Conservation (phyloP, 306 rosid genomes). For the Dryas alaskensis region DNA sequence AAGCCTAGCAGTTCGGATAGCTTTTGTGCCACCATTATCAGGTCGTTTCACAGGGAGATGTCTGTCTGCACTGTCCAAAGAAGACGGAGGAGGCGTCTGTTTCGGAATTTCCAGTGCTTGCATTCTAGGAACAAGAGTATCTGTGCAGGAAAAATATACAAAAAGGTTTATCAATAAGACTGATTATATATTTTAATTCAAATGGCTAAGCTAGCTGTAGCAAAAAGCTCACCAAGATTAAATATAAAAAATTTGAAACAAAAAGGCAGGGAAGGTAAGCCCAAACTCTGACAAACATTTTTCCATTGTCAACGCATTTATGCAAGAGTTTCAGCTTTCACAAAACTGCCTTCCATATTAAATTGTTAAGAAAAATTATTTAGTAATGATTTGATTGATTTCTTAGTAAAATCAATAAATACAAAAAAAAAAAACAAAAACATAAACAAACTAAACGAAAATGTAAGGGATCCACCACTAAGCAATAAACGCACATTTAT, state of each 20-base stretch:
- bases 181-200: not conserved
- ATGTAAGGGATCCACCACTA: not conserved
- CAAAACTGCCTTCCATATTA: not conserved
- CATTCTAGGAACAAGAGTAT: conserved; percentile 23
- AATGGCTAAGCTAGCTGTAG: not conserved
- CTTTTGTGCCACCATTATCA: conserved; percentile 48
- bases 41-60: conserved; percentile 51
- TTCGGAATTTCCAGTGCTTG: conserved; percentile 25
- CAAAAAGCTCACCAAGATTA: not conserved
- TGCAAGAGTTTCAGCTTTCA: not conserved
- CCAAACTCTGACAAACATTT: too few species aligned
- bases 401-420: not conserved
- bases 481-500: not conserved
- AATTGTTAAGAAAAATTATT: not conserved
- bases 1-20: conserved; percentile 33
- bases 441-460: not conserved
- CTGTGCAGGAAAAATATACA: conserved; percentile 10
- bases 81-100: conserved; percentile 2
- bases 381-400: not conserved
- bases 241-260: not conserved
- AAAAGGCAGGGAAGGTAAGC: too few species aligned
- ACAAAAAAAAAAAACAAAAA: not conserved
- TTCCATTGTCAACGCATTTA: not conserved
- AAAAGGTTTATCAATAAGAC: not conserved
- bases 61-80: conserved; percentile 19